Evolutionary conservation across 176 grass and related monocot species (phyloP).

Genomic region (Typha latifolia): DNA sequence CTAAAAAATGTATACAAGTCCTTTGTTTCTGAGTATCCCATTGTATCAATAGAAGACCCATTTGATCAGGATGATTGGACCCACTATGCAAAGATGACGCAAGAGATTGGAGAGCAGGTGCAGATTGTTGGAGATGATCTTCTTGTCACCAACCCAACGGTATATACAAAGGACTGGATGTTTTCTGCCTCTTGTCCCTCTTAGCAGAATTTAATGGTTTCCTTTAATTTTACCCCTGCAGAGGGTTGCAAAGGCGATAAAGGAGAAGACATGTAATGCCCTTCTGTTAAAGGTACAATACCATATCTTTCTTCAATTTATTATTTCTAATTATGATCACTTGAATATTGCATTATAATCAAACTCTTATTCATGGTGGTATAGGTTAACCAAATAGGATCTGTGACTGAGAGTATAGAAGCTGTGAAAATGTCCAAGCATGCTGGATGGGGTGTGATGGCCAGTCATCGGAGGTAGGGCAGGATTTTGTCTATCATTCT

Average conservation of each 20-base stretch:
- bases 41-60: constrained; percentile 89
- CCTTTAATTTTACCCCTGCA: constrained; percentile 17
- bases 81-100: constrained; percentile 82
- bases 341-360: neutral
- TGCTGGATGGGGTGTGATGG: constrained; percentile 87
- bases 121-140: constrained; percentile 97
- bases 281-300: constrained; percentile 68
- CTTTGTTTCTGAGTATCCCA: constrained; percentile 76
- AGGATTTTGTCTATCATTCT: neutral
- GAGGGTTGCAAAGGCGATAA: constrained; percentile 85
- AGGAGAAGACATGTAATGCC: constrained; percentile 89
- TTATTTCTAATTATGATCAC: neutral
- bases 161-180: constrained; percentile 13
- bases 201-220: neutral
- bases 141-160: constrained; percentile 91
- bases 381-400: constrained; percentile 94
- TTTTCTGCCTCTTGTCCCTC: neutral
- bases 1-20: constrained; percentile 97
- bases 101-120: constrained; percentile 69
- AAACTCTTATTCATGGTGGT: neutral
- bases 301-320: constrained; percentile 5
- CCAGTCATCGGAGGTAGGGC: constrained; percentile 76
- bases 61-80: constrained; percentile 98
- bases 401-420: constrained; percentile 87
- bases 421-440: constrained; percentile 89